Conservation (phyloP, 1,284 basidiomycete genomes). For the Microbotryum silenes-acaulis region DNA sequence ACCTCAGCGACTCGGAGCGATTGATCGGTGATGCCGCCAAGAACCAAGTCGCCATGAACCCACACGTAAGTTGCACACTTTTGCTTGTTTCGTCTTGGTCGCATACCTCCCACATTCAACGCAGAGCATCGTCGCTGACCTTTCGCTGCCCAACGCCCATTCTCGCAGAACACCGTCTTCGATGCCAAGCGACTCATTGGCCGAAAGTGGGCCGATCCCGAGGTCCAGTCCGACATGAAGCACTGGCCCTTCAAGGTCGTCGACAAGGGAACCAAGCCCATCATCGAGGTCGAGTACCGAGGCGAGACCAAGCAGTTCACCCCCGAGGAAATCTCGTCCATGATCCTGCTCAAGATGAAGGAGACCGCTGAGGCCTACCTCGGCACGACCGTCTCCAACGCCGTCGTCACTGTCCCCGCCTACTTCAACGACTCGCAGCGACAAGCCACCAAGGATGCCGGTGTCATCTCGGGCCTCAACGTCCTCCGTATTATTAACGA, state of each 20-base stretch:
- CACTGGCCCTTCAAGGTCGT: slow-evolving; percentile 80
- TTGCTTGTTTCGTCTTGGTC: too few species aligned
- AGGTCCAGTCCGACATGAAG: slow-evolving; percentile 91
- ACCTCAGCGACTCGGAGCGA: slow-evolving; percentile 69
- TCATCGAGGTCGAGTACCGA: slow-evolving; percentile 79
- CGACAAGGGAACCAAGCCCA: slow-evolving; percentile 74
- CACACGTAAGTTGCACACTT: slow-evolving; percentile 37
- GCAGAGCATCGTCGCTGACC: not conserved
- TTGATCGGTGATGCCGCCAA: slow-evolving; percentile 93
- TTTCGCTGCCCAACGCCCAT: not conserved
- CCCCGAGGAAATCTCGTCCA: slow-evolving; percentile 94
- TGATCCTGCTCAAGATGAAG: slow-evolving; percentile 92
- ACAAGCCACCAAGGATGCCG: slow-evolving; percentile 91
- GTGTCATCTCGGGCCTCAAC: slow-evolving; percentile 79
- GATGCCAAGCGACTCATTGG: slow-evolving; percentile 87
- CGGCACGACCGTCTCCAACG: slow-evolving; percentile 70
- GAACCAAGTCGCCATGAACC: slow-evolving; percentile 54
- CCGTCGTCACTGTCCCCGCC: slow-evolving; percentile 64
- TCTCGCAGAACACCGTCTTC: slow-evolving; percentile 56
- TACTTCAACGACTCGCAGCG: slow-evolving; percentile 98
- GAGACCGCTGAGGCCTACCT: slow-evolving; percentile 97
- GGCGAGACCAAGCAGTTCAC: slow-evolving; percentile 89
- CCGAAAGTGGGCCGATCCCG: slow-evolving; percentile 70
- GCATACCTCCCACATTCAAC: too few species aligned
- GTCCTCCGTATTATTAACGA: slow-evolving; percentile 96